phyloP scores from a whole-genome alignment of 129 eudicot species.

The Lactuca saligna region DNA sequence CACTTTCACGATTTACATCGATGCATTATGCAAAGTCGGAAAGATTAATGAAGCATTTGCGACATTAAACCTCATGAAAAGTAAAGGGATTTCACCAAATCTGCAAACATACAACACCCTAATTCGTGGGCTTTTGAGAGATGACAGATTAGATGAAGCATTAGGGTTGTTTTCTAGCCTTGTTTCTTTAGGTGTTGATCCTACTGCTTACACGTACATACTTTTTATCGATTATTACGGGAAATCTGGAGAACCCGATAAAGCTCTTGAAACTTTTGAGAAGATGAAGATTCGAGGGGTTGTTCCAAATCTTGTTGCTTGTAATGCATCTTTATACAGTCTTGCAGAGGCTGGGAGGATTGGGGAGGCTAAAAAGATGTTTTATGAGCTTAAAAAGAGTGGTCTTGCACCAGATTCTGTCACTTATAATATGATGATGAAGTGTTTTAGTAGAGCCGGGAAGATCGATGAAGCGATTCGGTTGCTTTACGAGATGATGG shows the following conservation, averaged over 20 bases:
- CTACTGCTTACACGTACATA: constrained; percentile 73
- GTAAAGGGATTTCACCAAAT: constrained; percentile 64
- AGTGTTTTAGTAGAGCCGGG: constrained; percentile 77
- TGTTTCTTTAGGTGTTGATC: constrained; percentile 50
- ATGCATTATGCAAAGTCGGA: constrained; percentile 79
- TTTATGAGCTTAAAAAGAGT: constrained; percentile 65
- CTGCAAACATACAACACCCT: constrained; percentile 81
- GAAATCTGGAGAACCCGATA: constrained; percentile 69
- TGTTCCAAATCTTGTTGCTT: constrained; percentile 82
- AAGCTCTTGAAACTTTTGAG: constrained; percentile 78
- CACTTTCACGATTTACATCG: constrained; percentile 74
- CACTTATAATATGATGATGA: constrained; percentile 97
- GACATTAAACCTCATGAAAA: constrained; percentile 56
- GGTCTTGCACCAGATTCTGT: constrained; percentile 91
- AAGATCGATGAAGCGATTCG: constrained; percentile 70
- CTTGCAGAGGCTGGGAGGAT: constrained; percentile 79
- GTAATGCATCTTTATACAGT: constrained; percentile 86
- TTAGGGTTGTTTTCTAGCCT: constrained; percentile 57
- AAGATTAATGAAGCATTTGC: constrained; percentile 73
- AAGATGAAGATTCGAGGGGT: constrained; percentile 83
- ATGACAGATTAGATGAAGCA: constrained; percentile 58
- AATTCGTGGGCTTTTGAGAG: constrained; percentile 76
- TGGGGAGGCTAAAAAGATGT: constrained; percentile 68
- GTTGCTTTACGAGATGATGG: constrained; percentile 72
- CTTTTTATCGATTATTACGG: constrained; percentile 90